Conservation (phyloP, 495 filamentous ascomycete genomes). For the Margaritispora aquatica region DNA sequence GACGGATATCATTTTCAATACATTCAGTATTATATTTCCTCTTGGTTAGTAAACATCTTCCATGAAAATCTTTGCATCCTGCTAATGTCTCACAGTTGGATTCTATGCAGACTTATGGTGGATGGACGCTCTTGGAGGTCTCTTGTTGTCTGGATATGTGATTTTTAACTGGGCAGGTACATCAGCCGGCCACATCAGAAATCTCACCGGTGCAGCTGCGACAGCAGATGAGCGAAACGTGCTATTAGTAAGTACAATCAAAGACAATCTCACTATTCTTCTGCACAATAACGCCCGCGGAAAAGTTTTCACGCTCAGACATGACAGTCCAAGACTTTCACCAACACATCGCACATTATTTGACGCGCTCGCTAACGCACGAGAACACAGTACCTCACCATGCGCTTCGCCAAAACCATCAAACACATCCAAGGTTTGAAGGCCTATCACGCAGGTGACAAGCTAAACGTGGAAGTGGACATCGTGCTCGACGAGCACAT, state of each 20-base stretch:
- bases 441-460: slow-evolving; percentile 85
- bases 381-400: slow-evolving; percentile 92
- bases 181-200: slow-evolving; percentile 69
- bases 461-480: slow-evolving; percentile 75
- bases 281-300: too few species aligned
- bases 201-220: slow-evolving; percentile 77
- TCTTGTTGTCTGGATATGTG: slow-evolving; percentile 74
- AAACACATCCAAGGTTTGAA: slow-evolving; percentile 82
- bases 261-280: too few species aligned
- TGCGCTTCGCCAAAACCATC: slow-evolving; percentile 89
- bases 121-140: slow-evolving; percentile 78
- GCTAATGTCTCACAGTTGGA: slow-evolving; percentile 46
- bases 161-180: slow-evolving; percentile 82
- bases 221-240: slow-evolving; percentile 77
- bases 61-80: slow-evolving; percentile 6
- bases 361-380: too few species aligned
- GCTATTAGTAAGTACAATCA: too few species aligned
- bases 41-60: slow-evolving; percentile 43
- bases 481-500: slow-evolving; percentile 77
- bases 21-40: slow-evolving; percentile 79
- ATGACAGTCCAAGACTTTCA: too few species aligned
- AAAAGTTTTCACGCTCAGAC: too few species aligned
- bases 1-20: slow-evolving; percentile 78
- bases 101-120: slow-evolving; percentile 75
- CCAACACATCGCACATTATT: too few species aligned